Evolutionary conservation across 2,329 filamentous ascomycete species (phyloP).

Genomic region (Camillea tinctor): DNA sequence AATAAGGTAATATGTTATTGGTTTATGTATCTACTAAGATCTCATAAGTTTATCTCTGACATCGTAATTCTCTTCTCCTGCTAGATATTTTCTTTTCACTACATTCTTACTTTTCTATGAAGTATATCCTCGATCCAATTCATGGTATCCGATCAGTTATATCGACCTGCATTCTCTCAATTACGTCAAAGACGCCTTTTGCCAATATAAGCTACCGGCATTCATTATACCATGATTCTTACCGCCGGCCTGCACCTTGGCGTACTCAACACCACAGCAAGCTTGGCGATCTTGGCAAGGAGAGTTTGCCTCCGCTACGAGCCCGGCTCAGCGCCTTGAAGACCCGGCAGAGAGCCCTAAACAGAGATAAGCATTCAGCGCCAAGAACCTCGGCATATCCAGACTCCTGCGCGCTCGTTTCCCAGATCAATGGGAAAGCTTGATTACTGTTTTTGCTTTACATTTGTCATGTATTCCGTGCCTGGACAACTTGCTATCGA

Average conservation of each 20-base stretch:
- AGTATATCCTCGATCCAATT: no score
- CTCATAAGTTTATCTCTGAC: no score
- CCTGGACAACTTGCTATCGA: conserved; percentile 14
- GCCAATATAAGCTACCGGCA: neutral
- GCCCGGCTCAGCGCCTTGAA: conserved; percentile 11
- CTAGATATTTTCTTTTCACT: no score
- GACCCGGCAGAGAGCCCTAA: conserved; percentile 11
- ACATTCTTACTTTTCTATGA: no score
- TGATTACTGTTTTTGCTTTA: conserved; percentile 9
- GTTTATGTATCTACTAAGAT: neutral
- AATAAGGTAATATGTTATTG: neutral
- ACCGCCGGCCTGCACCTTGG: neutral
- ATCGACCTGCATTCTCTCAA: neutral
- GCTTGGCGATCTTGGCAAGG: neutral
- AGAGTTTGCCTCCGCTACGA: neutral
- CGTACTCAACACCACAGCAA: neutral
- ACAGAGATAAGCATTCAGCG: conserved; percentile 17
- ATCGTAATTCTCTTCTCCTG: no score
- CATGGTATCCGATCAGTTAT: no score
- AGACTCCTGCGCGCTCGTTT: conserved; percentile 15
- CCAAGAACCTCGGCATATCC: conserved; percentile 16
- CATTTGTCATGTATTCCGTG: conserved; percentile 2
- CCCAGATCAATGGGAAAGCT: conserved; percentile 9
- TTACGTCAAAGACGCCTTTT: neutral
- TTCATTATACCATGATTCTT: neutral